Evolutionary conservation across 73 alveolate species (phyloP), one percentile per base, ranked within the genome.

Genomic region (Paramecium octaurelia): DNA sequence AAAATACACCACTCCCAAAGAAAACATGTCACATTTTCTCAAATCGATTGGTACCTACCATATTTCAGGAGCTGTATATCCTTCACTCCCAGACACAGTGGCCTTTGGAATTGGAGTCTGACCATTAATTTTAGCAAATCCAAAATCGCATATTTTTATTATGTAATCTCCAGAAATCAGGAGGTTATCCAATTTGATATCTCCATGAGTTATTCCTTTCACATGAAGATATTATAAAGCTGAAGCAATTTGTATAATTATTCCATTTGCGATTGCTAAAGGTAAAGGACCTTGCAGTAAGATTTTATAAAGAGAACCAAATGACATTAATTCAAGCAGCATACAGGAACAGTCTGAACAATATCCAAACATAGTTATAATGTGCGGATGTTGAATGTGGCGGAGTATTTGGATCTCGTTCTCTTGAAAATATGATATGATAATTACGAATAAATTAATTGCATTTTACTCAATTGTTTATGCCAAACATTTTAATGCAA

Each of bases 11-110:
- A 80, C 91, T 38, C 75, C 76, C 20, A 80, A 35, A n/a, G 91
- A 80, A 42, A 80, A 80, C 29, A 80, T 44, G 20, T 80, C 91
- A 80, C 91, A 80, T 8, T 42, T 38, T 48, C 24, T 48, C 23
- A 44, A 35, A 80, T 80, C 91, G 20, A 2, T 23, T 44, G 91
- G 75, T 20, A 44, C 46, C n/a, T 12, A 18, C 70, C 75, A 80
- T 4, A 80, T 80, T 80, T 80, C 91, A 8, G 91, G 91, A 11
- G 91, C 91, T 38, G 91, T 80, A 44, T 80, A 80, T 18, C 91
- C 76, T 80, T 48, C 75, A 48, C 91, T 80, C 4, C 91, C 91
- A 27, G 64, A 44, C 4, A 80, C 27, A n/a, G 91, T 80, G 1
- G 11, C 23, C 48, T 80, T 43, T 8, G 70, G 76, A 10, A 80